A percentile compares a stretch with the other conserved stretches of the same genome.
phyloP scores from a whole-genome alignment of 306 rosid species.

The Vicia sativa region DNA sequence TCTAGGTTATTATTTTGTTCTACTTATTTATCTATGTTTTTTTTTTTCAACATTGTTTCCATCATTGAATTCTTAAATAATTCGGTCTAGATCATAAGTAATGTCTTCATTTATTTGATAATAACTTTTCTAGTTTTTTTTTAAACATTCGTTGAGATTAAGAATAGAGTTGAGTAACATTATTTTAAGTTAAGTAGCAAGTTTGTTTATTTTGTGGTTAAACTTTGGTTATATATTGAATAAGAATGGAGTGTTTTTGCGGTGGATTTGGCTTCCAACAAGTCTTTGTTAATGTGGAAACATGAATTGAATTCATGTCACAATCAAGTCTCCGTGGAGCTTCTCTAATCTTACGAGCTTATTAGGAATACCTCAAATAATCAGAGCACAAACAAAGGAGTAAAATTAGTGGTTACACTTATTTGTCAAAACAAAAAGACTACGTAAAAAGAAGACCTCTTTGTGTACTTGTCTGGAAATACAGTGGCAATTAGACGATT shows the following conservation, averaged over 20 bases:
- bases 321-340: slow-evolving; percentile 19
- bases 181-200: neutral
- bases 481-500: too few species aligned
- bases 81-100: neutral
- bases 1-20: too few species aligned
- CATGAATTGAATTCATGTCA: slow-evolving; percentile 28
- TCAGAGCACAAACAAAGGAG: neutral
- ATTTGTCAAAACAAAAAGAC: neutral
- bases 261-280: slow-evolving; percentile 33
- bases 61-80: neutral
- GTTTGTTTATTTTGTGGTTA: neutral
- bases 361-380: slow-evolving; percentile 19
- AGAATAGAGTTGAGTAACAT: neutral
- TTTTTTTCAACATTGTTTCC: too few species aligned
- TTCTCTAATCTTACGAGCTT: slow-evolving; percentile 19
- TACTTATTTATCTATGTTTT: too few species aligned
- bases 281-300: slow-evolving; percentile 26
- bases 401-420: slow-evolving; percentile 7
- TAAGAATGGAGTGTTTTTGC: neutral
- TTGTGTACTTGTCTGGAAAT: too few species aligned
- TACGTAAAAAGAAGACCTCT: too few species aligned
- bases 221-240: neutral
- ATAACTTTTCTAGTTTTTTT: neutral
- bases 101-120: neutral
- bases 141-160: neutral